These are phyloP conservation scores for Chrysoporthe cubensis DNA, from an alignment of 2,329 filamentous ascomycete species.

Conservation along the genomic window DNA sequence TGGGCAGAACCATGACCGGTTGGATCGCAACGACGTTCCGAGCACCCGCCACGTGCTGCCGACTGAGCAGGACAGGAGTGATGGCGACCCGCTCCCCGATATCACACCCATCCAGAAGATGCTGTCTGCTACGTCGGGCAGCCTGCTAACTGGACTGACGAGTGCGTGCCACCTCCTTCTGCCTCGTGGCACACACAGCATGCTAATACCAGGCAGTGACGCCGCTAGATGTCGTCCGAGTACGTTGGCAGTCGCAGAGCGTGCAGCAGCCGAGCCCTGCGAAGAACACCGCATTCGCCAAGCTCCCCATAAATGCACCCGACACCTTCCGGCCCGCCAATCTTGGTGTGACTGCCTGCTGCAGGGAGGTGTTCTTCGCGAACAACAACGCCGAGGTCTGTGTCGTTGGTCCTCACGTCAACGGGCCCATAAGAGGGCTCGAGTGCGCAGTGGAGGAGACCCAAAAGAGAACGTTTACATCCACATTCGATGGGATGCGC, in stretches of 20 bases:
- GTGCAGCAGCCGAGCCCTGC: constrained; percentile 41
- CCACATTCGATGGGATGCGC: constrained; percentile 86
- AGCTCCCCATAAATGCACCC: constrained; percentile 59
- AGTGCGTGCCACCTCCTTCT: constrained; percentile 56
- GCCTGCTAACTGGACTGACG: constrained; percentile 84
- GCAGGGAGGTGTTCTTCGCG: constrained; percentile 95
- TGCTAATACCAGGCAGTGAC: constrained; percentile 65
- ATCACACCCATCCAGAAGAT: constrained; percentile 90
- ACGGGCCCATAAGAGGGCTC: constrained; percentile 45
- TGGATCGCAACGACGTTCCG: constrained; percentile 40
- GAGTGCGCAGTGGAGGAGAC: constrained; percentile 85
- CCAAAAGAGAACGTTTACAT: constrained; percentile 81
- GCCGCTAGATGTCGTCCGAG: constrained; percentile 93
- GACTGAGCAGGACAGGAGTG: constrained; percentile 39
- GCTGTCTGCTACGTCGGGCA: constrained; percentile 90
- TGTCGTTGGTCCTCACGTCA: constrained; percentile 67
- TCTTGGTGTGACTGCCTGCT: constrained; percentile 91
- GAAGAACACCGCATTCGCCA: constrained; percentile 57
- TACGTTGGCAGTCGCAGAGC: constrained; percentile 87
- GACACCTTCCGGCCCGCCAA: constrained; percentile 75
- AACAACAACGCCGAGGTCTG: constrained; percentile 84
- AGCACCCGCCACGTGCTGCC: constrained; percentile 39
- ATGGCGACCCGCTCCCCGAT: constrained; percentile 44
- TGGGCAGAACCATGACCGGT: constrained; percentile 45
- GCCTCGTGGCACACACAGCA: not conserved